These are phyloP conservation scores for Psilocybe cubensis DNA, from an alignment of 768 basidiomycete genomes.

Conservation along the genomic window DNA sequence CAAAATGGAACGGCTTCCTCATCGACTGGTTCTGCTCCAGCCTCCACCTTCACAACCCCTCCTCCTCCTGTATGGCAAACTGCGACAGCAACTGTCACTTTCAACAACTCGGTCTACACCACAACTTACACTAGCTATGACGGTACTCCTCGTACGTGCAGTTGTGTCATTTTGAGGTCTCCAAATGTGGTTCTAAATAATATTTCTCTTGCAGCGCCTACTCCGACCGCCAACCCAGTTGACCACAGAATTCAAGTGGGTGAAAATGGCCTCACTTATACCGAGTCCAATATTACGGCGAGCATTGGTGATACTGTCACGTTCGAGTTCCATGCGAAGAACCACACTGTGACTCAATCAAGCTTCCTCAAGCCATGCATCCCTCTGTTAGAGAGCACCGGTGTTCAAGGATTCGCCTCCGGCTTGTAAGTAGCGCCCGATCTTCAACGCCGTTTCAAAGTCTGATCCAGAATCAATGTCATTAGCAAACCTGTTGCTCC, in stretches of 20 bases:
- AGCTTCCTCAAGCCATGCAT: constrained; percentile 41
- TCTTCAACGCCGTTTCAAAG: neutral
- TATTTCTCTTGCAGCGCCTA: constrained; percentile 19
- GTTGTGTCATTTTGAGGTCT: neutral
- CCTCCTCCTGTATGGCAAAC: constrained; percentile 36
- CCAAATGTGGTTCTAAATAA: neutral
- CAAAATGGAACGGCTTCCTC: constrained; percentile 31
- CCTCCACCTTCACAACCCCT: constrained; percentile 28
- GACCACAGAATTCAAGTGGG: constrained; percentile 45
- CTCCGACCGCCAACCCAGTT: constrained; percentile 28
- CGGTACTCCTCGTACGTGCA: constrained; percentile 34
- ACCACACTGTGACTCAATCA: constrained; percentile 51
- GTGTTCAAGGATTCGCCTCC: constrained; percentile 38
- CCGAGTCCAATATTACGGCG: constrained; percentile 42
- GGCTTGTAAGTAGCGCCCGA: constrained; percentile 41
- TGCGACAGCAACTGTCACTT: constrained; percentile 45
- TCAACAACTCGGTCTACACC: constrained; percentile 31
- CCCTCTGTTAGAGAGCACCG: constrained; percentile 24
- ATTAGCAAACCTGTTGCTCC: constrained; percentile 45
- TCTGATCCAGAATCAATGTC: neutral
- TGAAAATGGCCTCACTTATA: constrained; percentile 37
- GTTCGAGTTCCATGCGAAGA: constrained; percentile 49
- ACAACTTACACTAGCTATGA: constrained; percentile 45
- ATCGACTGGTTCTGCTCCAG: constrained; percentile 17
- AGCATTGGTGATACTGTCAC: constrained; percentile 45